Conservation (phyloP, 768 basidiomycete genomes). For the Boletus bicolor region DNA sequence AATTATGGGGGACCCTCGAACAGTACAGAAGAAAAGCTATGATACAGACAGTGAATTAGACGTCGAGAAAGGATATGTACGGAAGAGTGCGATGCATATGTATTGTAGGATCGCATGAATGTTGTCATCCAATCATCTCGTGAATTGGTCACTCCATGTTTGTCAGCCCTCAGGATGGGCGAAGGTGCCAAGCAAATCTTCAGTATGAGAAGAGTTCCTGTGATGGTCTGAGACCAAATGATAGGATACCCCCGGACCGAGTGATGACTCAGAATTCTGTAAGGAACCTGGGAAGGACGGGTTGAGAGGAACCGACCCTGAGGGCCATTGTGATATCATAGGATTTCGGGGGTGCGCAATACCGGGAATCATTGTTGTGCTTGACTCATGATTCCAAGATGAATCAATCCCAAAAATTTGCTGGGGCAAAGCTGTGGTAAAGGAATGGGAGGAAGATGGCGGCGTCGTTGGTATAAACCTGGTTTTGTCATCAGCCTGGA, state of each 20-base stretch:
- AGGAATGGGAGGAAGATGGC: not conserved
- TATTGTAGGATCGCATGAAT: not conserved
- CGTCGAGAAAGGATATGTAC: not conserved
- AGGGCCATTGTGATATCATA: conserved; percentile 3
- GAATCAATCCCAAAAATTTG: conserved; percentile 1
- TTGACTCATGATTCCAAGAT: conserved; percentile 2
- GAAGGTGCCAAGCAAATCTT: not conserved
- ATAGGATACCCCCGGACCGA: not conserved
- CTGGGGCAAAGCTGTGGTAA: not conserved
- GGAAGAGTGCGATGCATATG: not conserved
- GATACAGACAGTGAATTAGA: not conserved
- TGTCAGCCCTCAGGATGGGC: conserved; percentile 7
- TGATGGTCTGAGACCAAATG: conserved; percentile 4
- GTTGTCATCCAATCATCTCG: not conserved
- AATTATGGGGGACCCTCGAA: not conserved
- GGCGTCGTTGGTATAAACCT: not conserved
- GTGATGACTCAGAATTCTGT: not conserved
- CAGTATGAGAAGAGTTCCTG: not conserved
- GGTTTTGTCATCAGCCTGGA: conserved; percentile 2
- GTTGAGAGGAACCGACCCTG: not conserved
- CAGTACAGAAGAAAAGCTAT: not conserved
- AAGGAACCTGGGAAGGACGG: not conserved
- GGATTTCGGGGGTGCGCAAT: not conserved
- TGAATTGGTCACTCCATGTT: not conserved
- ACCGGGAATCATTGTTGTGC: not conserved